Evolutionary conservation across 805 yeast genomes (phyloP), one percentile per base, ranked within the genome.

Genomic region (Wickerhamiella cacticola): DNA sequence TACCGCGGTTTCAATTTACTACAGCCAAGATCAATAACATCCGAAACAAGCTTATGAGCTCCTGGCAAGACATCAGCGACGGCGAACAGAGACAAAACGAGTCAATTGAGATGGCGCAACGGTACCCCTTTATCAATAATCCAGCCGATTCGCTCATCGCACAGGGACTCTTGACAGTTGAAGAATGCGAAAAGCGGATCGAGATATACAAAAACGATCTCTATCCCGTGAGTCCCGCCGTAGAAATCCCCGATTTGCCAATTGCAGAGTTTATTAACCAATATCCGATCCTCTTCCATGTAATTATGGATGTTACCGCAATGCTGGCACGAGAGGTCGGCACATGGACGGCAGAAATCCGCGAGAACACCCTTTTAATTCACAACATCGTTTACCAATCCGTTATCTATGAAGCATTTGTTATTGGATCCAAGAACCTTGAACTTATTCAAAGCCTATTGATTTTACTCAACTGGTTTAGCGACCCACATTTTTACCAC

Each of bases 401-500:
- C 1, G 54, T 63, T 6, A 53, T 63, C 9, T 60, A 73, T 44
- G 88, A 85, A 56, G 72, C 80, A 9, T 63, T 86, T 63, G 70
- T 80, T 7, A 68, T 74, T 22, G 95, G 95, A 16, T 71, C 75
- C 48, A 87, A 84, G 64, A 72, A 79, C 5, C 63, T 78, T 15
- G 88, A 84, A 59, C 63, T 84, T 31, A 65, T 86, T 34, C 79
- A 80, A 59, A 66, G 79, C 16, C 65, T 82, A 44, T 59, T 82
- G 16, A 57, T 83, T 5, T 66, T 82, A 46, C 73, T 82, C 22
- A 62, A 80, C 24, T 87, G 95, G 95, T 86, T 85, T 59, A 83
- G 82, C 54, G 75, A 84, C 3, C 83, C 95, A 0, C 95, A 85
- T 62, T 68, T 83, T 55, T 82, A 83, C 54, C 82, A 79, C 53